Percentiles rank a stretch among this genome's conserved stretches.
phyloP scores from a whole-genome alignment of 768 basidiomycete species.

The Auriscalpium orientale region DNA sequence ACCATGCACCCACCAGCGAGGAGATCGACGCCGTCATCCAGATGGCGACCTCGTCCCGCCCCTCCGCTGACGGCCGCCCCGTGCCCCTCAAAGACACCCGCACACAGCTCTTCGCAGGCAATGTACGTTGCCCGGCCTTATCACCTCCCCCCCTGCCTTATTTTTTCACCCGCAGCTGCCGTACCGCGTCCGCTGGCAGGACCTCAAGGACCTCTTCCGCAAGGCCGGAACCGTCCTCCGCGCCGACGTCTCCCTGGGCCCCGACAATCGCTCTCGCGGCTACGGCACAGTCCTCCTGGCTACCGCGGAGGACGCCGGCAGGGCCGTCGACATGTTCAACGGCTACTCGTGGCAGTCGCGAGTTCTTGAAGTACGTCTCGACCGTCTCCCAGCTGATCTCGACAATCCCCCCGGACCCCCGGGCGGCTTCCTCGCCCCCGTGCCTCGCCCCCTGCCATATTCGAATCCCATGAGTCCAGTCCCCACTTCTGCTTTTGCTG shows the following conservation, averaged over 20 bases:
- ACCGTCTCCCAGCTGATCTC: conserved; percentile 51
- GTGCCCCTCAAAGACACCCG: conserved; percentile 70
- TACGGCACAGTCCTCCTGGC: conserved; percentile 94
- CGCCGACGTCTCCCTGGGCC: conserved; percentile 48
- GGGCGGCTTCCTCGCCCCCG: conserved; percentile 2
- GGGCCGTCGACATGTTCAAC: conserved; percentile 94
- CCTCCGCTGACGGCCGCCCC: conserved; percentile 38
- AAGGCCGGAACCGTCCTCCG: conserved; percentile 71
- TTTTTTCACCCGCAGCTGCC: conserved; percentile 54
- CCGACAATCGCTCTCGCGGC: conserved; percentile 88
- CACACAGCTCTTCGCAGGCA: conserved; percentile 94
- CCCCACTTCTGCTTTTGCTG: conserved; percentile 15
- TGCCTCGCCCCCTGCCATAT: conserved; percentile 1
- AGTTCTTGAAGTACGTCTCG: conserved; percentile 84
- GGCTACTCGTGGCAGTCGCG: conserved; percentile 97
- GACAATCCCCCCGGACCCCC: conserved; percentile 11
- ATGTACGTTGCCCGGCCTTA: conserved; percentile 46
- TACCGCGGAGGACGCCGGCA: conserved; percentile 87
- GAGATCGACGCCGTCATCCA: conserved; percentile 92
- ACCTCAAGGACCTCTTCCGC: conserved; percentile 95
- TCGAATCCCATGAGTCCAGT: conserved; percentile 1
- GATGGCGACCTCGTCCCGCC: conserved; percentile 72
- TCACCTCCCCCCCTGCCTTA: background rate
- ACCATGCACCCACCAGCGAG: conserved; percentile 52
- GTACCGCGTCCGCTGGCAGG: conserved; percentile 97